These are phyloP conservation scores for Daldinia sp. DNA, from an alignment of 2,329 filamentous ascomycete genomes.

Conservation along the genomic window DNA sequence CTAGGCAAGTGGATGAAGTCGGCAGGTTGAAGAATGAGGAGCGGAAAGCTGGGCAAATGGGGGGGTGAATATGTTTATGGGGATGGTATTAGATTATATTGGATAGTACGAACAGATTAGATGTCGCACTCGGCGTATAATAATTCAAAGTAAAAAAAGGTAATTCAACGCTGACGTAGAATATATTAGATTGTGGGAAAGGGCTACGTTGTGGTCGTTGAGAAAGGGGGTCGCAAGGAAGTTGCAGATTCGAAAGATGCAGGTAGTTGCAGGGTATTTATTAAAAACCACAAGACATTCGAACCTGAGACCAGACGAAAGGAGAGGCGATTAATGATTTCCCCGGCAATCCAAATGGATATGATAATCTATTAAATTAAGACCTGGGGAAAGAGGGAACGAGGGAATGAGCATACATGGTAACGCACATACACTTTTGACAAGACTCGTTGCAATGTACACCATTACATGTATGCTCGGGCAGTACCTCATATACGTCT, in stretches of 20 bases:
- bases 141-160: slow-evolving; percentile 11
- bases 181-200: slow-evolving; percentile 32
- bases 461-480: too few species aligned
- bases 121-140: slow-evolving; percentile 24
- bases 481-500: too few species aligned
- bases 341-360: slow-evolving; percentile 26
- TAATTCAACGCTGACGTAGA: slow-evolving; percentile 26
- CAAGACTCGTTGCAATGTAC: too few species aligned
- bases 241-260: too few species aligned
- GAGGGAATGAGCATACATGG: background rate
- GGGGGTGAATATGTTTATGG: background rate
- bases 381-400: slow-evolving; percentile 28
- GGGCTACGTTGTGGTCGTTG: background rate
- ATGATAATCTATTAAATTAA: slow-evolving; percentile 34
- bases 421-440: background rate
- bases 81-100: background rate
- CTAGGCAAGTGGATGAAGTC: slow-evolving; percentile 38
- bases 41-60: slow-evolving; percentile 12
- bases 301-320: slow-evolving; percentile 33
- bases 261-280: slow-evolving; percentile 28
- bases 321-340: slow-evolving; percentile 26
- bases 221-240: background rate
- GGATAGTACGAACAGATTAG: slow-evolving; percentile 20
- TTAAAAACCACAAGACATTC: slow-evolving; percentile 24
- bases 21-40: slow-evolving; percentile 28